Base-by-base conservation (phyloP, 305 asterid species). In the Fraxinus floribunda region DNA sequence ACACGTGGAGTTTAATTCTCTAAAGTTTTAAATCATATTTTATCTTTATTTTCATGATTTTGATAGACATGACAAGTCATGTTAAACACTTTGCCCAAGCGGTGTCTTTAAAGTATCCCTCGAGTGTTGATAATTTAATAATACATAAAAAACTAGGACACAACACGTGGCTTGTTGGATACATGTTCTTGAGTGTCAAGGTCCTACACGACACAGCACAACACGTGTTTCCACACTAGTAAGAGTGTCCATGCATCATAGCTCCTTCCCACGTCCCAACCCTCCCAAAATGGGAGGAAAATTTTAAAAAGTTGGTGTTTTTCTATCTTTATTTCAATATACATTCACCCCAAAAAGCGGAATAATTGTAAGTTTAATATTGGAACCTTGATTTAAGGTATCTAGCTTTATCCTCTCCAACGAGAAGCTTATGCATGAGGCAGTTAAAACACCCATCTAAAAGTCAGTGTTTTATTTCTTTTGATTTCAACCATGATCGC, bases 391-490 rank as follows among this genome's bases (percentile, higher is more conserved):
- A 75, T 29, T 66, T 16, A 55, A 13, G 71, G 34, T 30, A 38
- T 77, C 76, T 57, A 64, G 55, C 44, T 62, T 79, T 62, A 44
- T n/a, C 52, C 32, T 79, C 79, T 74, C 82, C 79, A 57, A 66
- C n/a, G 73, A 80, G 74, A 35, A 83, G 39, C 62, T 57, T 57
- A 15, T 34, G 13, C 44, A 71, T 16, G 26, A 71, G 44, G 76
- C 76, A 71, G 76, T 32, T 34, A 71, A 71, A 71, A 71, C 11
- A 71, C 18, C 76, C 5, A 30, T 0, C 76, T 34, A 71, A 34
- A 71, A 34, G 22, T 13, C 76, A 35, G 39, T 70, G 39, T 70
- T 13, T 20, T 32, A 30, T n/a, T 36, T 30, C 39, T 83, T 79
- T 22, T 35, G 39, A 76, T 72, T 75, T 18, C 7, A 57, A 57